Evolutionary conservation across 495 filamentous ascomycete genomes (phyloP).

Genomic region (Lichina pygmaea): DNA sequence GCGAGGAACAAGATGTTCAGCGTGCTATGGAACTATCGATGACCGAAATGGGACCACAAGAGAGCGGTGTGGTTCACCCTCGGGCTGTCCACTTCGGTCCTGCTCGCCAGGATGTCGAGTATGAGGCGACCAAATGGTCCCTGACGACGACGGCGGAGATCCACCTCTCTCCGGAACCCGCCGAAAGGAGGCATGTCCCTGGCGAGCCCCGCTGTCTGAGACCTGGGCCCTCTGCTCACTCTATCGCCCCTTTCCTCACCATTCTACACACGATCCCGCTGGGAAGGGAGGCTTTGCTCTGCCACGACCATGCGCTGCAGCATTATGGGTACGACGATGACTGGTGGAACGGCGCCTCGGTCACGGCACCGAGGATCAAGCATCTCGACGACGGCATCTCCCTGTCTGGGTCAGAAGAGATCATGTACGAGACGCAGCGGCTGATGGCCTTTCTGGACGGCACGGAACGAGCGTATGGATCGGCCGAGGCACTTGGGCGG

Average conservation of each 20-base stretch:
- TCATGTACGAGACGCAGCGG: constrained; percentile 37
- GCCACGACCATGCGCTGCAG: constrained; percentile 18
- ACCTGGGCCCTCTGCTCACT: constrained; percentile 27
- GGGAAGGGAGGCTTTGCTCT: constrained; percentile 45
- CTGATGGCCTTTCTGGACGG: constrained; percentile 67
- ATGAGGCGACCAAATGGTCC: constrained; percentile 52
- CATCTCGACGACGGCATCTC: constrained; percentile 18
- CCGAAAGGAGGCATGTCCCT: constrained; percentile 28
- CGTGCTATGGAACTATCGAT: constrained; percentile 25
- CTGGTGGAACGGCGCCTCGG: constrained; percentile 63
- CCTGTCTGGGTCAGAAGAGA: constrained; percentile 18
- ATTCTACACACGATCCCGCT: constrained; percentile 70
- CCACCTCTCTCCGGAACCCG: constrained; percentile 28
- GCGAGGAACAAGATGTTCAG: constrained; percentile 29
- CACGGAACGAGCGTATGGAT: constrained; percentile 61
- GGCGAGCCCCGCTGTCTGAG: constrained; percentile 47
- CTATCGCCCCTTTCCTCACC: constrained; percentile 41
- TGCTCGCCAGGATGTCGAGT: constrained; percentile 35
- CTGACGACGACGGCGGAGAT: constrained; percentile 35
- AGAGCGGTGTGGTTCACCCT: constrained; percentile 25
- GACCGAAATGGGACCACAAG: constrained; percentile 23
- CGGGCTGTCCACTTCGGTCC: constrained; percentile 28
- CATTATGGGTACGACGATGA: constrained; percentile 44
- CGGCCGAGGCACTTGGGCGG: constrained; percentile 28
- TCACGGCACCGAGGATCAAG: constrained; percentile 30